These are phyloP conservation scores for Leccinum subtestaceum DNA, from an alignment of 768 basidiomycete species.

Conservation along the genomic window DNA sequence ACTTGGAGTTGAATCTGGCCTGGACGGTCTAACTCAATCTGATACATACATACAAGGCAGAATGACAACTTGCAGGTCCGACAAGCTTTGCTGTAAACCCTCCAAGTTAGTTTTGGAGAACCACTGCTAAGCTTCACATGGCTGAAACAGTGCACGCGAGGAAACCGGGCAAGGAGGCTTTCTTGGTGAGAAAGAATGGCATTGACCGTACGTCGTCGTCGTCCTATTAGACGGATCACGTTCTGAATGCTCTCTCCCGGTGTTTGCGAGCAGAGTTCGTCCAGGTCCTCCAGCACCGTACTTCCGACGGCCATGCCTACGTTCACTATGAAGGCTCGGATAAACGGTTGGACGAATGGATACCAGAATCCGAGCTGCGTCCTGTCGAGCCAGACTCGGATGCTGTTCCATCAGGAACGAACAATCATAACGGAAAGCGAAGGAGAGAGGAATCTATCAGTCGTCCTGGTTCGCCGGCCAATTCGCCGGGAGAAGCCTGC, in stretches of 20 bases:
- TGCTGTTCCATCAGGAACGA: constrained; percentile 17
- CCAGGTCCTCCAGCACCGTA: constrained; percentile 50
- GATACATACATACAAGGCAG: neutral
- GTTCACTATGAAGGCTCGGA: constrained; percentile 74
- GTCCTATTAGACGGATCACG: constrained; percentile 5
- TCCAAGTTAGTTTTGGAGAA: neutral
- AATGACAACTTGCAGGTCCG: constrained; percentile 4
- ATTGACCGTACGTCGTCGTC: constrained; percentile 35
- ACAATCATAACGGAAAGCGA: constrained; percentile 38
- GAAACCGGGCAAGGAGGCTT: constrained; percentile 6
- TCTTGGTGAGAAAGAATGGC: constrained; percentile 34
- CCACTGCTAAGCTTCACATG: constrained; percentile 17
- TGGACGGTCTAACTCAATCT: neutral
- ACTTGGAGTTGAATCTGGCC: neutral
- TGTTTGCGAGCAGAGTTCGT: constrained; percentile 38
- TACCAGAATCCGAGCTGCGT: constrained; percentile 43
- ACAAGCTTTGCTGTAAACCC: constrained; percentile 1
- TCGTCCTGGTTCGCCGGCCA: constrained; percentile 16
- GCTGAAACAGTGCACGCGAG: constrained; percentile 13
- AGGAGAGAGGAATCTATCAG: constrained; percentile 22
- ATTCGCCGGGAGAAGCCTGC: constrained; percentile 22
- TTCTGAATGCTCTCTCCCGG: constrained; percentile 7
- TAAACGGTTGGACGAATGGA: constrained; percentile 76
- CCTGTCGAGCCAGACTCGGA: constrained; percentile 27
- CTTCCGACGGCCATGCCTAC: constrained; percentile 46